Conservation (phyloP, 1,139 yeast species). For the Kazachstania sp. region DNA sequence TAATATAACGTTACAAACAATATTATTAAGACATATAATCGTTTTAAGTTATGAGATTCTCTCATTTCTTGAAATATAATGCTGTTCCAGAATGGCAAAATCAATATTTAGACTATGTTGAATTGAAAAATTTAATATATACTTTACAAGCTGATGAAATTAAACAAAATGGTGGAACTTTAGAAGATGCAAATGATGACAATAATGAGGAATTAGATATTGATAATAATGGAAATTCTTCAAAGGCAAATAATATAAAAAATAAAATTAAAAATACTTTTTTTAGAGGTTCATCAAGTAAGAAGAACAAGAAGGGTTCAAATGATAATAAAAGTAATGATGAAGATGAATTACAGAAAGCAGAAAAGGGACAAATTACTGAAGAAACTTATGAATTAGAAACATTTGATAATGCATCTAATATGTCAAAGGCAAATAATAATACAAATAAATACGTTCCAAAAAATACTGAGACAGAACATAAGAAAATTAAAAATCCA, state of each 20-base stretch:
- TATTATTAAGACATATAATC: neutral
- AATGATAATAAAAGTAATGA: neutral
- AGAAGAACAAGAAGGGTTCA: neutral
- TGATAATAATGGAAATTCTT: neutral
- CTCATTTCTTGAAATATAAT: slow-evolving; percentile 62
- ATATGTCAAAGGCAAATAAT: neutral
- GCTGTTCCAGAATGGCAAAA: slow-evolving; percentile 76
- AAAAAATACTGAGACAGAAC: neutral
- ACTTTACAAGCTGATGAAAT: slow-evolving; percentile 52
- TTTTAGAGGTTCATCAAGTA: neutral
- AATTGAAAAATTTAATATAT: slow-evolving; percentile 54
- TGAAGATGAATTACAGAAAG: neutral
- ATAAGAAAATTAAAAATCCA: neutral
- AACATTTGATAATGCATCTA: slow-evolving; percentile 13
- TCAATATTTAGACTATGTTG: slow-evolving; percentile 56
- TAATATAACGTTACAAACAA: too few relatives aligned
- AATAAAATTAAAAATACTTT: slow-evolving; percentile 1
- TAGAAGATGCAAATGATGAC: neutral
- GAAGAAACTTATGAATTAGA: slow-evolving; percentile 27
- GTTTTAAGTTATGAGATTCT: slow-evolving; percentile 48
- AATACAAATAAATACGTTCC: neutral
- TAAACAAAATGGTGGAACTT: slow-evolving; percentile 1
- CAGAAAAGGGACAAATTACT: slow-evolving; percentile 9
- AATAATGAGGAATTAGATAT: neutral
- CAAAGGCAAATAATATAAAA: slow-evolving; percentile 1